These are phyloP conservation scores for Penicillium diatomitis DNA, from an alignment of 495 filamentous ascomycete species.

Conservation along the genomic window DNA sequence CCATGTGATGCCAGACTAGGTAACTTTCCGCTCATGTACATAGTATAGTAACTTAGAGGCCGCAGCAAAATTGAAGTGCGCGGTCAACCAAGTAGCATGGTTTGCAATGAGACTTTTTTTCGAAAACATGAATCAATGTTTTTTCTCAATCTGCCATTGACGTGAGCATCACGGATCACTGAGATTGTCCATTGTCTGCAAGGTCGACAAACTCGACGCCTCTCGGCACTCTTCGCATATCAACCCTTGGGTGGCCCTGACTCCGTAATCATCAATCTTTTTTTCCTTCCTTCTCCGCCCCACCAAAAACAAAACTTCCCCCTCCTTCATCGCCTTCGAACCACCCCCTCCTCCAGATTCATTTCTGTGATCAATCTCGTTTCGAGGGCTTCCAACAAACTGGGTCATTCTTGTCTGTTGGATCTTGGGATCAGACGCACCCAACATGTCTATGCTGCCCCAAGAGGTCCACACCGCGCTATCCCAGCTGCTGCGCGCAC, in stretches of 20 bases:
- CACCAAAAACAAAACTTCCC: conserved; percentile 25
- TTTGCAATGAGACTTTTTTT: no score
- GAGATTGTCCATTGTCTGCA: background rate
- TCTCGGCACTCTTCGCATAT: conserved; percentile 12
- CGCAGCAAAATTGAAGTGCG: no score
- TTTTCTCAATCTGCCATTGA: no score
- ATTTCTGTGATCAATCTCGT: conserved; percentile 19
- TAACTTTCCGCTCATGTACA: no score
- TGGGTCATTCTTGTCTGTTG: conserved; percentile 18
- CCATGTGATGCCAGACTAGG: no score
- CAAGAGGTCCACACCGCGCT: conserved; percentile 74
- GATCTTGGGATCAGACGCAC: conserved; percentile 24
- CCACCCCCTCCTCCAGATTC: conserved; percentile 13
- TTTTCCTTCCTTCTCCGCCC: conserved; percentile 24
- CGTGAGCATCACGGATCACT: background rate
- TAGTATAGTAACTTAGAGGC: no score
- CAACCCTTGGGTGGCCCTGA: conserved; percentile 8
- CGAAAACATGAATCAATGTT: no score
- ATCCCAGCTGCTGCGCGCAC: conserved; percentile 70
- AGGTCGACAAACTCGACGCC: background rate
- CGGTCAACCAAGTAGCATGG: no score
- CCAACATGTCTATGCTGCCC: conserved; percentile 75
- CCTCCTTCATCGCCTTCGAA: conserved; percentile 12
- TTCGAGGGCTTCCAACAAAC: conserved; percentile 13
- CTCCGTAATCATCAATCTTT: conserved; percentile 21